Evolutionary conservation across 345 rosid species (phyloP).

Genomic region (Euclidium syriacum): DNA sequence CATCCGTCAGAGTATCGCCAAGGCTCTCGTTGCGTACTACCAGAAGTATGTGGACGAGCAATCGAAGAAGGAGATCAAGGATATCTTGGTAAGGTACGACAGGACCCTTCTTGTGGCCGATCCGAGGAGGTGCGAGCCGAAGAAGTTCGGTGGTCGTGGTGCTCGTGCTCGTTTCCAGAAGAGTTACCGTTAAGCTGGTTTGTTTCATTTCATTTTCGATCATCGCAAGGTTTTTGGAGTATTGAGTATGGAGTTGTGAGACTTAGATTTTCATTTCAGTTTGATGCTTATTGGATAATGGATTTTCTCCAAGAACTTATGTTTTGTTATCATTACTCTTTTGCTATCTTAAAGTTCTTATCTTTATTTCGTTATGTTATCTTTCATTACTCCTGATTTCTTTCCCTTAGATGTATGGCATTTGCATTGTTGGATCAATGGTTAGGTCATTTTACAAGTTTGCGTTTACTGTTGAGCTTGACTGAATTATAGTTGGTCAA

Average conservation of each 20-base stretch:
- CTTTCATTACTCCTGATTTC: not conserved
- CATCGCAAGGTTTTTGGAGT: constrained; percentile 11
- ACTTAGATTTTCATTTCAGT: constrained; percentile 6
- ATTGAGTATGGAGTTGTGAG: constrained; percentile 17
- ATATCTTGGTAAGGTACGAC: constrained; percentile 69
- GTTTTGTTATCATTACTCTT: constrained; percentile 4
- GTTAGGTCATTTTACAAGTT: not conserved
- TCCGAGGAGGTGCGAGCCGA: constrained; percentile 92
- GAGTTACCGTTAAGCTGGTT: constrained; percentile 66
- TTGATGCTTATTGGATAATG: constrained; percentile 13
- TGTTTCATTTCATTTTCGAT: constrained; percentile 4
- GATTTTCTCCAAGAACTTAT: not conserved
- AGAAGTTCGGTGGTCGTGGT: constrained; percentile 96
- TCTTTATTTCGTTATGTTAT: not conserved
- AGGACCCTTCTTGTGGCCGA: constrained; percentile 89
- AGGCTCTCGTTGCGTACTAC: constrained; percentile 77
- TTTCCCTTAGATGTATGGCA: not conserved
- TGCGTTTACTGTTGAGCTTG: not conserved
- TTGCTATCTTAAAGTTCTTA: constrained; percentile 4
- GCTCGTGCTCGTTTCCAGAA: constrained; percentile 95
- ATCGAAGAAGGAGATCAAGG: constrained; percentile 87
- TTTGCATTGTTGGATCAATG: not conserved
- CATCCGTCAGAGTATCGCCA: constrained; percentile 84
- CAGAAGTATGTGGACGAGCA: constrained; percentile 91
- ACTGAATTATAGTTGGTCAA: not conserved